phyloP scores from a whole-genome alignment of 225 moss, liverwort and hornwort genomes.

The Asterella californica region DNA sequence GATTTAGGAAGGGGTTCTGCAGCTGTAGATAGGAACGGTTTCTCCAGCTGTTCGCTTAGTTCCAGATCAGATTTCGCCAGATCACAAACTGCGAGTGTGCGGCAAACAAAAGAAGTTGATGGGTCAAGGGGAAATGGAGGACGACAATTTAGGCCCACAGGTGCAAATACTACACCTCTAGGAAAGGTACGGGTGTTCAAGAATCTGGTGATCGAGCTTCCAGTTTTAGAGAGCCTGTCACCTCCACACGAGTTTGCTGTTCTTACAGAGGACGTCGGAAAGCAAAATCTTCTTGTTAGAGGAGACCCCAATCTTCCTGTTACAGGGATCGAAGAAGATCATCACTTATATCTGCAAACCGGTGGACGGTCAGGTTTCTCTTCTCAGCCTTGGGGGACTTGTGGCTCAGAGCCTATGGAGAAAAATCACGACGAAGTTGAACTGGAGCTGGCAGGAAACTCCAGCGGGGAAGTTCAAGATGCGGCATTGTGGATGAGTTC shows the following conservation, averaged over 20 bases:
- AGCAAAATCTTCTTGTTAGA: background rate
- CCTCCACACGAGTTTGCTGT: background rate
- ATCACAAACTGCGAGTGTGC: background rate
- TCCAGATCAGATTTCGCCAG: background rate
- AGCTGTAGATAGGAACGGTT: background rate
- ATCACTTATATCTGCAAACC: background rate
- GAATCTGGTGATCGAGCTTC: background rate
- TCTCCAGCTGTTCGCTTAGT: background rate
- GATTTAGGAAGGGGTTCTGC: background rate
- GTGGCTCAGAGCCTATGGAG: background rate
- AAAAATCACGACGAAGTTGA: background rate
- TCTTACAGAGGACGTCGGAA: background rate
- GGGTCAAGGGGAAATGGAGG: conserved; percentile 8
- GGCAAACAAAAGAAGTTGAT: conserved; percentile 12
- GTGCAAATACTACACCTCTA: conserved; percentile 51
- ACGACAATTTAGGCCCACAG: conserved; percentile 36
- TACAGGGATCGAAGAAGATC: background rate
- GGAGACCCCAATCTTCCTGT: background rate
- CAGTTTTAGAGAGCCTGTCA: background rate
- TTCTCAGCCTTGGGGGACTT: background rate
- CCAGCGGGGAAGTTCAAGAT: conserved; percentile 18
- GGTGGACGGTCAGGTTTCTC: background rate
- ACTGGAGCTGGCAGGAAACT: background rate
- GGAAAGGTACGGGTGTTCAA: conserved; percentile 30
- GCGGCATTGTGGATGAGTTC: conserved; percentile 8